Conservation (phyloP, 75 land plant genomes). For the Sequoiadendron giganteum region DNA sequence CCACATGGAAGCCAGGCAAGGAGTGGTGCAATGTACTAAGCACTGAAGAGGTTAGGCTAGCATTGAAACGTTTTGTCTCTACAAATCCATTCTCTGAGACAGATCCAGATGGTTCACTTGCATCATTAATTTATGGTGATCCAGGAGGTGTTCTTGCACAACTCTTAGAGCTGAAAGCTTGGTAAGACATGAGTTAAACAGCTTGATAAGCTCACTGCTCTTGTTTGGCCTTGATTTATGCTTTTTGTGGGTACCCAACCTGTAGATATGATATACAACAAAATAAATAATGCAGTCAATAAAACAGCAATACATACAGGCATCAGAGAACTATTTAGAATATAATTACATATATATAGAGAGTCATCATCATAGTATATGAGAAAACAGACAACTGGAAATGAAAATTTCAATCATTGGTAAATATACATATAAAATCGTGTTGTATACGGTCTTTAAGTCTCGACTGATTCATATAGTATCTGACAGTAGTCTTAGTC, state of each 20-base stretch:
- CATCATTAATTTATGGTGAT: slow-evolving; percentile 62
- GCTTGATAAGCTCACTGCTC: background rate
- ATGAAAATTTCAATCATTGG: too few relatives aligned
- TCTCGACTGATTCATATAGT: too few relatives aligned
- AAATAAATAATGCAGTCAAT: background rate
- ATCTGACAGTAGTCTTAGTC: too few relatives aligned
- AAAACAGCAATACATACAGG: background rate
- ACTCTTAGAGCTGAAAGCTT: slow-evolving; percentile 61
- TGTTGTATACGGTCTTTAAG: too few relatives aligned
- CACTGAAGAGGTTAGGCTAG: slow-evolving; percentile 31
- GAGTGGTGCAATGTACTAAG: slow-evolving; percentile 29
- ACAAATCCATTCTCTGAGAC: slow-evolving; percentile 40
- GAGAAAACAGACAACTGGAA: too few relatives aligned
- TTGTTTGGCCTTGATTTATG: background rate
- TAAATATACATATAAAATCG: too few relatives aligned
- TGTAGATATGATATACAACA: background rate
- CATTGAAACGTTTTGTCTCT: slow-evolving; percentile 76
- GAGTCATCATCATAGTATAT: too few relatives aligned
- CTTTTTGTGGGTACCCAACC: background rate
- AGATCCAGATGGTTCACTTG: slow-evolving; percentile 53
- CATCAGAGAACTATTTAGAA: too few relatives aligned
- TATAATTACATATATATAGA: too few relatives aligned
- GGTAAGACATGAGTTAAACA: slow-evolving; percentile 33
- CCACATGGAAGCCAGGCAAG: slow-evolving; percentile 68
- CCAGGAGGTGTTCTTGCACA: slow-evolving; percentile 67